These are phyloP conservation scores for Paraphaeosphaeria sporulosa DNA, from an alignment of 2,329 filamentous ascomycete genomes.

Conservation along the genomic window DNA sequence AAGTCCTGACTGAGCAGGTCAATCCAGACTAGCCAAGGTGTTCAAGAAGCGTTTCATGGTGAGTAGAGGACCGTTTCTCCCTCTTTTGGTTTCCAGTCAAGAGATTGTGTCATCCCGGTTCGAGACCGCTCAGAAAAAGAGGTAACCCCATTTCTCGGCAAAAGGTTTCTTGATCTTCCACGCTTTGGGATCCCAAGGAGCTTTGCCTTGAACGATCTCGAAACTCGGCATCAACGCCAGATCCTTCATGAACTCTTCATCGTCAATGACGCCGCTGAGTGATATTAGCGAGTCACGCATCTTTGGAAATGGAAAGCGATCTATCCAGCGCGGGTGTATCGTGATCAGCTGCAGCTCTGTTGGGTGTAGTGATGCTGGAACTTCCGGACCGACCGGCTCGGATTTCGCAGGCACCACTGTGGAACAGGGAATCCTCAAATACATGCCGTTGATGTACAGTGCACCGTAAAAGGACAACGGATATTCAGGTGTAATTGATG, in stretches of 20 bases:
- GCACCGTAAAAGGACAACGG: slow-evolving; percentile 37
- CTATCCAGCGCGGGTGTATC: slow-evolving; percentile 50
- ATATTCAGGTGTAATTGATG: slow-evolving; percentile 15
- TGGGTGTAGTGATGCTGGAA: slow-evolving; percentile 40
- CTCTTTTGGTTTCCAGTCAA: not conserved
- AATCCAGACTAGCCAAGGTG: not conserved
- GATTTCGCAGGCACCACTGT: slow-evolving; percentile 34
- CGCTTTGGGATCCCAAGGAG: slow-evolving; percentile 43
- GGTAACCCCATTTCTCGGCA: slow-evolving; percentile 45
- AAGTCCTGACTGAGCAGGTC: not conserved
- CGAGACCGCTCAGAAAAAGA: slow-evolving; percentile 9
- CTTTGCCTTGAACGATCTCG: slow-evolving; percentile 32
- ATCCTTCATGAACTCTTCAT: slow-evolving; percentile 48
- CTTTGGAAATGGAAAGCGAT: slow-evolving; percentile 52
- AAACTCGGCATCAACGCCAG: slow-evolving; percentile 46
- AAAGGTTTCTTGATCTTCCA: slow-evolving; percentile 48
- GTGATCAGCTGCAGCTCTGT: slow-evolving; percentile 44
- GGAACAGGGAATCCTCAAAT: slow-evolving; percentile 40
- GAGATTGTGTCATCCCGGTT: not conserved
- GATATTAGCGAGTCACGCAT: slow-evolving; percentile 51
- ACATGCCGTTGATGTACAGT: slow-evolving; percentile 41
- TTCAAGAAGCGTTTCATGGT: not conserved
- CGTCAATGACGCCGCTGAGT: slow-evolving; percentile 41
- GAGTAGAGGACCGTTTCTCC: not conserved
- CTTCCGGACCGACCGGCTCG: slow-evolving; percentile 22